Evolutionary conservation across 179 eudicot genomes (phyloP).

Genomic region (Gypsophila paniculata): DNA sequence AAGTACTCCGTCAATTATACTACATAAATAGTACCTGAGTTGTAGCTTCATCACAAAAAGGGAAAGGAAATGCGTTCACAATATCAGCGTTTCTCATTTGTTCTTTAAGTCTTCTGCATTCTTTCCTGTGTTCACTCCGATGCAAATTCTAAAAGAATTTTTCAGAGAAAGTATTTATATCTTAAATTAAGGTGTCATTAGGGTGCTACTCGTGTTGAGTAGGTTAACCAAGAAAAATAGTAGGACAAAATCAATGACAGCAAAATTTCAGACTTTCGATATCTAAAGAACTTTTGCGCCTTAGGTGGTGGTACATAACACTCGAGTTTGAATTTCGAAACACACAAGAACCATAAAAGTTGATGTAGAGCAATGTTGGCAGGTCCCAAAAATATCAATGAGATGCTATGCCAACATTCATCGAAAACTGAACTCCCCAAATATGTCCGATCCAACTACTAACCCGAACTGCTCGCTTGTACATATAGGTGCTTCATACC

Average conservation of each 20-base stretch:
- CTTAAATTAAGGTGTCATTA: background rate
- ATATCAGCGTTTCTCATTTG: slow-evolving; percentile 50
- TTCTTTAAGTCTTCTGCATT: slow-evolving; percentile 69
- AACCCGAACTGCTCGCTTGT: no score
- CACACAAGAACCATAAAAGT: no score
- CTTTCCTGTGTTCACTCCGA: slow-evolving; percentile 68
- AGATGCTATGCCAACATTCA: no score
- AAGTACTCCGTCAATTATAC: background rate
- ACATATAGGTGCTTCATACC: no score
- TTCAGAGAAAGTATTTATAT: slow-evolving; percentile 5
- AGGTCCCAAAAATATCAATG: no score
- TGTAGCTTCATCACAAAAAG: slow-evolving; percentile 58
- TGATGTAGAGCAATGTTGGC: no score
- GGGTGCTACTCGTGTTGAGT: background rate
- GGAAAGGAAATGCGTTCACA: slow-evolving; percentile 68
- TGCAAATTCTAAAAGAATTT: slow-evolving; percentile 50
- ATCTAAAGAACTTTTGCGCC: background rate
- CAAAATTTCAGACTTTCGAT: background rate
- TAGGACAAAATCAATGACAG: background rate
- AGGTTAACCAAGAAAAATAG: slow-evolving; percentile 1
- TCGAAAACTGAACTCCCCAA: no score
- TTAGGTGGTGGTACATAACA: no score
- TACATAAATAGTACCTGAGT: slow-evolving; percentile 38
- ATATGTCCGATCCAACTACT: no score
- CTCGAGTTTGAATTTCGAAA: no score